Evolutionary conservation across 306 rosid species (phyloP), one percentile per base, ranked within the genome.

Genomic region (Fragaria ananassa): DNA sequence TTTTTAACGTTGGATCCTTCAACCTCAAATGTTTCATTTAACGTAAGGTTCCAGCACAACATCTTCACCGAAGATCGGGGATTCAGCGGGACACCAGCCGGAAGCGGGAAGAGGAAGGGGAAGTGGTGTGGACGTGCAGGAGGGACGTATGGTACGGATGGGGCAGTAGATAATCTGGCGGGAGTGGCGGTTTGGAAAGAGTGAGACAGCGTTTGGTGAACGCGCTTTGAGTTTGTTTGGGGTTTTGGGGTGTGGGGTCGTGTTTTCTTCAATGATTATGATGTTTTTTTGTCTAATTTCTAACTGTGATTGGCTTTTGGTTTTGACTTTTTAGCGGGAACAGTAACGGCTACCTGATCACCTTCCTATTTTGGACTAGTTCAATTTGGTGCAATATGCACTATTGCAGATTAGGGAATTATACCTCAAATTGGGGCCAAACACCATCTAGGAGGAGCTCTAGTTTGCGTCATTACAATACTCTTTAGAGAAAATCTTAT

Each of bases 341-440:
- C 62, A 78, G 80, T 69, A 82, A 78, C 74, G 74, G 80, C 85
- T 74, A 71, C 11, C 39, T 64, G 57, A 50, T 69, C 18, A 25
- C 65, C 6, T 25, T 1, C 77, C 44, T 49, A 60, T 21, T 27
- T 54, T 17, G 68, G 68, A 18, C 72, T 3, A 44, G 44, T 39
- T 65, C 27, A 80, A 67, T 61, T 79, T 27, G 19, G 23, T 51
- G 57, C 23, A 51, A 14, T 14, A 51, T 18, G 23, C 57, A 18
- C 53, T 51, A 18, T 6, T 17, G 23, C 21, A 18, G 23, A 51
- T 51, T 18, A 51, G 57, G 23, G 23, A 18, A 51, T 18, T 15
- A 17, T 18, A 6, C 57, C 23, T 54, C 27, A n/a, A 54, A 54
- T n/a, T 8, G n/a, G 27, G 12, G 27, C 27, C n/a, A 54, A 54